Percentiles rank a stretch among this genome's conserved stretches.
phyloP scores from a whole-genome alignment of 345 rosid genomes.

The Zanthoxylum bungeanum region DNA sequence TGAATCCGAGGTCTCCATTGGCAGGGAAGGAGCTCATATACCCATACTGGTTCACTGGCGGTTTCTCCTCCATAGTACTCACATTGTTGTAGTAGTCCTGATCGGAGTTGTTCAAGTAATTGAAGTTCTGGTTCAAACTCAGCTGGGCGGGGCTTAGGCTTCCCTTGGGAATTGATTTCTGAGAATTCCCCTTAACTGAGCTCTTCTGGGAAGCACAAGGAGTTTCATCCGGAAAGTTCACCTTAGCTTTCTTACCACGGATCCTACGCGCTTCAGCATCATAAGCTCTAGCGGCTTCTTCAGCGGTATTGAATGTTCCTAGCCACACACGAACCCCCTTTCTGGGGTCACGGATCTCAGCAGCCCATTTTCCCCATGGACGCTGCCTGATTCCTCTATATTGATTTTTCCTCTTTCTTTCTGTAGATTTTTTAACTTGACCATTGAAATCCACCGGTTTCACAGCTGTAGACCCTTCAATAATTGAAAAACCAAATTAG shows the following conservation, averaged over 20 bases:
- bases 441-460: conserved; percentile 43
- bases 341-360: conserved; percentile 94
- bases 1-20: conserved; percentile 25
- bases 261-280: conserved; percentile 77
- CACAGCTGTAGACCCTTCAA: conserved; percentile 33
- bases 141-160: conserved; percentile 30
- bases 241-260: conserved; percentile 76
- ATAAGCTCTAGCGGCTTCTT: conserved; percentile 94
- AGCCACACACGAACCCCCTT: conserved; percentile 95
- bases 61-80: conserved; percentile 69
- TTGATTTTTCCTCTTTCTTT: conserved; percentile 91
- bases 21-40: conserved; percentile 28
- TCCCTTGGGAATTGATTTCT: conserved; percentile 38
- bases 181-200: conserved; percentile 38
- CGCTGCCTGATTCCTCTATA: conserved; percentile 92
- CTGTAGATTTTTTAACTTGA: conserved; percentile 60
- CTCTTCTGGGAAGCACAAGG: conserved; percentile 35
- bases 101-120: conserved; percentile 37
- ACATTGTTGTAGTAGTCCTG: conserved; percentile 42
- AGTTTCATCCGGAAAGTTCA: conserved; percentile 66
- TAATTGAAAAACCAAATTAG: neutral
- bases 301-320: conserved; percentile 94
- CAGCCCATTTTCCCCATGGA: conserved; percentile 99
- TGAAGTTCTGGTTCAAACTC: conserved; percentile 34
- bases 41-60: conserved; percentile 46